Percentiles rank a stretch among this genome's conserved stretches.
These are phyloP conservation scores for Tetrapisispora arboricola DNA, from an alignment of 805 yeast species.

Conservation along the genomic window DNA sequence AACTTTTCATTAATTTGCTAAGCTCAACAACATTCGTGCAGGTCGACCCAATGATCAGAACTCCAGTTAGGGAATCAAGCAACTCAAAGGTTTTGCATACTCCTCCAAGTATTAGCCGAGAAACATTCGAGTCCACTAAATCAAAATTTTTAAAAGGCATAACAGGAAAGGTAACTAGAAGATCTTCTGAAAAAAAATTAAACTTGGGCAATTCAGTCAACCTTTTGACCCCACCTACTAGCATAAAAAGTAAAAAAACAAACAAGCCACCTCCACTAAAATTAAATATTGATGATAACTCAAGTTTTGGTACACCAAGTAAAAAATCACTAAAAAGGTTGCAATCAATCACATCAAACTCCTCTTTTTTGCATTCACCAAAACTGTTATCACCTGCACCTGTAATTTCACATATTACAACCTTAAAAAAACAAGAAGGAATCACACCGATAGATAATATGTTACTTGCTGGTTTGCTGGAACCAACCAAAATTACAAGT, in stretches of 20 bases:
- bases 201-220: conserved; percentile 4
- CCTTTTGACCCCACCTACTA: conserved; percentile 23
- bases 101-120: conserved; percentile 26
- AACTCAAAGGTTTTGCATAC: conserved; percentile 22
- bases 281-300: not conserved
- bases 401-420: not conserved
- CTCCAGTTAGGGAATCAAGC: conserved; percentile 10
- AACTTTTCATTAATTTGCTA: too few species aligned
- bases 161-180: conserved; percentile 21
- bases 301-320: not conserved
- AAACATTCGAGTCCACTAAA: conserved; percentile 8
- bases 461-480: not conserved
- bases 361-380: not conserved
- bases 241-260: conserved; percentile 6
- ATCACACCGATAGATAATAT: not conserved
- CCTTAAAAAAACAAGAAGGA: not conserved
- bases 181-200: conserved; percentile 10
- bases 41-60: conserved; percentile 8
- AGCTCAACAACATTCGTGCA: too few species aligned
- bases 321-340: not conserved
- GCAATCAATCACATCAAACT: not conserved
- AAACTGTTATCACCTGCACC: not conserved
- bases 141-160: conserved; percentile 19
- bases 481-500: not conserved
- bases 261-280: conserved; percentile 1